phyloP scores from a whole-genome alignment of 1,284 basidiomycete species.

The Anthracocystis panici-leucophaei region DNA sequence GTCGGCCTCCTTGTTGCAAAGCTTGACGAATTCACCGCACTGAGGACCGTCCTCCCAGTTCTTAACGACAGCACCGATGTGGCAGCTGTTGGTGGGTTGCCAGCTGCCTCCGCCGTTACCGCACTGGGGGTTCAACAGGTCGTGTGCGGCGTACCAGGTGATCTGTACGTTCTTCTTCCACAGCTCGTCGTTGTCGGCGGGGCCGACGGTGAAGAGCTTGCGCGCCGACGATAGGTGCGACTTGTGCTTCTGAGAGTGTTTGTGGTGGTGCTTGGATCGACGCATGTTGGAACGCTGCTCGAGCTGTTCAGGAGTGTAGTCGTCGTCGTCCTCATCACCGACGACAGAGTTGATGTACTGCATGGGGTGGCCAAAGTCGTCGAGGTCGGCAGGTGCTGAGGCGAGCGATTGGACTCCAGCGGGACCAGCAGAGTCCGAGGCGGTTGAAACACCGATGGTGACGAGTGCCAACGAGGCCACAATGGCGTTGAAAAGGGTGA shows the following conservation, averaged over 20 bases:
- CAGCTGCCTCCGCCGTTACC: slow-evolving; percentile 57
- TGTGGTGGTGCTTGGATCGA: slow-evolving; percentile 48
- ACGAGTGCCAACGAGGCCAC: slow-evolving; percentile 24
- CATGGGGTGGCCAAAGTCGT: slow-evolving; percentile 54
- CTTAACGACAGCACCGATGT: slow-evolving; percentile 63
- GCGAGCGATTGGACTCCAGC: slow-evolving; percentile 3
- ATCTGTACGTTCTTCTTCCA: slow-evolving; percentile 47
- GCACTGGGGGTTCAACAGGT: slow-evolving; percentile 64
- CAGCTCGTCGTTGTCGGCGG: slow-evolving; percentile 27
- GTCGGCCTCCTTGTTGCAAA: slow-evolving; percentile 57
- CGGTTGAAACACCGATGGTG: slow-evolving; percentile 20
- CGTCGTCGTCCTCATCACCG: slow-evolving; percentile 56
- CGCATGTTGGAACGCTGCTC: slow-evolving; percentile 36
- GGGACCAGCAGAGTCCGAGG: neutral
- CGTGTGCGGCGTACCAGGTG: slow-evolving; percentile 66
- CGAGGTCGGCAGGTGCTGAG: slow-evolving; percentile 13
- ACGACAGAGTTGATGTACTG: slow-evolving; percentile 57
- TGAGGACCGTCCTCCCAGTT: slow-evolving; percentile 54
- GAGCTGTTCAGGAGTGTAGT: slow-evolving; percentile 43
- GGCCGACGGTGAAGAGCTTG: slow-evolving; percentile 41
- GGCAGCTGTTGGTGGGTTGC: slow-evolving; percentile 59
- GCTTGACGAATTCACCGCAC: slow-evolving; percentile 67
- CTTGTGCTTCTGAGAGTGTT: slow-evolving; percentile 23
- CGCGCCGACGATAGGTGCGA: slow-evolving; percentile 2
- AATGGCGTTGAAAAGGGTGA: slow-evolving; percentile 30